These are phyloP conservation scores for Diversispora epigaea DNA, from an alignment of 192 early-diverging fungal species.

Conservation along the genomic window DNA sequence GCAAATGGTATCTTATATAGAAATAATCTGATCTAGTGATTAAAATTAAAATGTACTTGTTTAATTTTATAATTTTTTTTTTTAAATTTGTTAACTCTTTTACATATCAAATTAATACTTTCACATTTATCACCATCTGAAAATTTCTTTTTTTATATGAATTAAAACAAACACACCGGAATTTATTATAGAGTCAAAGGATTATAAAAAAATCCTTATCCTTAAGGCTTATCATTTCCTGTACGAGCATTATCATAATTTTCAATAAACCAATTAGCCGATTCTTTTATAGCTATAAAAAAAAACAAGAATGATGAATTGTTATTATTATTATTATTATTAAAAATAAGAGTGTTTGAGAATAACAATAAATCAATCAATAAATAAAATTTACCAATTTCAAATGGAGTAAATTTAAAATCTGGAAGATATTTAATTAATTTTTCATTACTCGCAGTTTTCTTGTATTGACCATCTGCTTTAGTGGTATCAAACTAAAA, in stretches of 20 bases:
- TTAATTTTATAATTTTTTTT: too few relatives aligned
- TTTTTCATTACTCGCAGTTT: slow-evolving; percentile 83
- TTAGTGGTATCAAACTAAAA: slow-evolving; percentile 66
- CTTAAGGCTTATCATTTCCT: background rate
- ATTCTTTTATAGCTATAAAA: slow-evolving; percentile 58
- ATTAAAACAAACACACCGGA: too few relatives aligned
- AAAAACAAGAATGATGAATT: background rate
- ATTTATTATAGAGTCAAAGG: too few relatives aligned
- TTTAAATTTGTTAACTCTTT: too few relatives aligned
- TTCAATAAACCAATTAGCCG: slow-evolving; percentile 71
- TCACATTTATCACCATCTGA: too few relatives aligned
- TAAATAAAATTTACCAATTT: slow-evolving; percentile 50
- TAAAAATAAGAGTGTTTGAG: background rate
- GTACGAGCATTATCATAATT: slow-evolving; percentile 57
- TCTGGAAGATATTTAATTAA: slow-evolving; percentile 65
- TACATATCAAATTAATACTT: too few relatives aligned
- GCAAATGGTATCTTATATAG: too few relatives aligned
- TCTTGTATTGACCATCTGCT: slow-evolving; percentile 81
- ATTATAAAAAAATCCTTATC: too few relatives aligned
- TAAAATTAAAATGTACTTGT: too few relatives aligned
- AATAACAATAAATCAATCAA: background rate
- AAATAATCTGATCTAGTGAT: too few relatives aligned
- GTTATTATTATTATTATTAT: background rate
- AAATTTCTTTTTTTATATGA: too few relatives aligned
- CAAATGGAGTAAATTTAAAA: slow-evolving; percentile 78